These are phyloP conservation scores for Colletotrichum aenigma DNA, from an alignment of 2,329 filamentous ascomycete genomes.

Conservation along the genomic window DNA sequence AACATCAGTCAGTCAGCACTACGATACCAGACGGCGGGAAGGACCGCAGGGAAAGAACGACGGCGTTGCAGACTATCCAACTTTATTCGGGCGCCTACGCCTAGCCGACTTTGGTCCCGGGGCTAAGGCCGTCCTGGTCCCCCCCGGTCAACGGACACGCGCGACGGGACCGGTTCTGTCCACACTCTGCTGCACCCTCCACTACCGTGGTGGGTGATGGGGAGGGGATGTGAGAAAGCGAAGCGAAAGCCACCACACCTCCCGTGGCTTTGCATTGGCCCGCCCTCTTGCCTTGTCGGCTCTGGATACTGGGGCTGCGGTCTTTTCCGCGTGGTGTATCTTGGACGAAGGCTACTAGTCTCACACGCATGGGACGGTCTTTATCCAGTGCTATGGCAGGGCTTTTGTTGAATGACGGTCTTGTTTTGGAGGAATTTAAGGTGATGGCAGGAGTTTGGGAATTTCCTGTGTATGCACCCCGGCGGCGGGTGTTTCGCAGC, in stretches of 20 bases:
- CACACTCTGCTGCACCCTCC: constrained; percentile 9
- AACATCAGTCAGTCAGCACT: neutral
- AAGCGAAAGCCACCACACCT: neutral
- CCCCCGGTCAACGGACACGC: neutral
- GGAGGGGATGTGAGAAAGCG: neutral
- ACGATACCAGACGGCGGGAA: constrained; percentile 2
- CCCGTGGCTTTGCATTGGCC: neutral
- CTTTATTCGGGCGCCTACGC: neutral
- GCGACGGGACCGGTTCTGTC: constrained; percentile 20
- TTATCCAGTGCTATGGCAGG: neutral
- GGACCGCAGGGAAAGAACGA: neutral
- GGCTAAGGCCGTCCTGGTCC: neutral
- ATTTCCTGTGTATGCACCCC: neutral
- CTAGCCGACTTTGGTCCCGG: neutral
- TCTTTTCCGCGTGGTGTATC: neutral
- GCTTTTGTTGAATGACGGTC: neutral
- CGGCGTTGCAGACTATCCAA: neutral
- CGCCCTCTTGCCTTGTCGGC: neutral
- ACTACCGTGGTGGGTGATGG: neutral
- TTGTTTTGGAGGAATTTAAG: neutral
- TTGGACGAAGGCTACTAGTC: neutral
- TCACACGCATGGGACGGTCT: neutral
- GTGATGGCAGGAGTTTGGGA: neutral
- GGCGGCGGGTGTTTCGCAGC: neutral
- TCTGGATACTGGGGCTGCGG: neutral